These are phyloP conservation scores for Cercospora sesami DNA, from an alignment of 2,329 filamentous ascomycete genomes.

Conservation along the genomic window DNA sequence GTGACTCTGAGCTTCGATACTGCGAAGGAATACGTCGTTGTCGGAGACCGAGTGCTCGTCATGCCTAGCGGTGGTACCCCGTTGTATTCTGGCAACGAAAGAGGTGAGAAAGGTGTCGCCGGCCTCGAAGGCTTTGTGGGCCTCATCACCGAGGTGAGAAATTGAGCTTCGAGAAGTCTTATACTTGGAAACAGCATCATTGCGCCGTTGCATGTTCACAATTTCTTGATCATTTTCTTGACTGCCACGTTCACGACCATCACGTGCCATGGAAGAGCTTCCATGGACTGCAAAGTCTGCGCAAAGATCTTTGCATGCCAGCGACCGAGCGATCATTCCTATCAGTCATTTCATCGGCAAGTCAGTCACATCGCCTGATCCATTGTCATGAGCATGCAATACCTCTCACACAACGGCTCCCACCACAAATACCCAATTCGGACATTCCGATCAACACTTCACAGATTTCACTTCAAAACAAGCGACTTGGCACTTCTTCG, in stretches of 20 bases:
- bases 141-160: slow-evolving; percentile 48
- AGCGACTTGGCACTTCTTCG: background rate
- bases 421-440: background rate
- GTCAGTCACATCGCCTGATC: background rate
- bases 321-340: background rate
- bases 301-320: background rate
- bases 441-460: background rate
- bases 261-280: background rate
- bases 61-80: slow-evolving; percentile 67
- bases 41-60: slow-evolving; percentile 68
- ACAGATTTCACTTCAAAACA: background rate
- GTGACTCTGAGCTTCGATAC: slow-evolving; percentile 69
- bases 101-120: slow-evolving; percentile 55
- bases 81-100: slow-evolving; percentile 9
- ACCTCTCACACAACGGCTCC: background rate
- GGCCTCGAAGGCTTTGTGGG: slow-evolving; percentile 74
- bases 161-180: slow-evolving; percentile 31
- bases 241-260: background rate
- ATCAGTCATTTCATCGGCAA: background rate
- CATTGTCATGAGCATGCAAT: background rate
- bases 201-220: background rate
- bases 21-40: slow-evolving; percentile 70
- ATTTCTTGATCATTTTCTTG: background rate
- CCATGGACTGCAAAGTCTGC: background rate
- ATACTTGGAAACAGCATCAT: background rate